Evolutionary conservation across 2,329 filamentous ascomycete species (phyloP).

Genomic region (Calonectria leucothoes): DNA sequence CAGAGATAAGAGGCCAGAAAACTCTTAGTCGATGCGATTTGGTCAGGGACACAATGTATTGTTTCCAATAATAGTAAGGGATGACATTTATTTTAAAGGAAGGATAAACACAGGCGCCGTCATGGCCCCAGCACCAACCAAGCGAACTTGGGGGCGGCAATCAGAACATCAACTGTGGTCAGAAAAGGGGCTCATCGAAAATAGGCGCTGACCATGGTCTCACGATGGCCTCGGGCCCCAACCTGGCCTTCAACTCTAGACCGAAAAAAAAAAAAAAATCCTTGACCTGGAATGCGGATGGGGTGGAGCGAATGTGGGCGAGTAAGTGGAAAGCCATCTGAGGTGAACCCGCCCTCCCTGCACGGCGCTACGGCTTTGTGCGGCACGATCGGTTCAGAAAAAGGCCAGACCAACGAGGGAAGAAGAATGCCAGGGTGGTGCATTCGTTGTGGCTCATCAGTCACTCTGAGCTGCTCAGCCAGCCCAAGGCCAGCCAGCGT

Average conservation of each 20-base stretch:
- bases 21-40: background rate
- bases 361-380: background rate
- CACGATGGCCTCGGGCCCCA: background rate
- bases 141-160: background rate
- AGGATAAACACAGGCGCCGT: background rate
- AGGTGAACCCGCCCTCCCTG: background rate
- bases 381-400: background rate
- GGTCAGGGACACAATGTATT: background rate
- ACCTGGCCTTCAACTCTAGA: background rate
- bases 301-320: background rate
- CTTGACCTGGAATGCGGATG: background rate
- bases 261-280: background rate
- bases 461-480: background rate
- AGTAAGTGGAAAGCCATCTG: background rate
- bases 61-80: conserved; percentile 27
- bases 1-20: background rate
- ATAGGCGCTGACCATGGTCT: background rate
- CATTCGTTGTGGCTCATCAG: conserved; percentile 4
- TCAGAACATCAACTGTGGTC: background rate
- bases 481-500: background rate
- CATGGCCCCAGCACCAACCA: background rate
- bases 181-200: background rate
- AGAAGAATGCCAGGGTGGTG: conserved; percentile 11
- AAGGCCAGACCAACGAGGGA: background rate
- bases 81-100: conserved; percentile 18